phyloP scores from a whole-genome alignment of 2,329 filamentous ascomycete species.

The Nectriaceae sp. region DNA sequence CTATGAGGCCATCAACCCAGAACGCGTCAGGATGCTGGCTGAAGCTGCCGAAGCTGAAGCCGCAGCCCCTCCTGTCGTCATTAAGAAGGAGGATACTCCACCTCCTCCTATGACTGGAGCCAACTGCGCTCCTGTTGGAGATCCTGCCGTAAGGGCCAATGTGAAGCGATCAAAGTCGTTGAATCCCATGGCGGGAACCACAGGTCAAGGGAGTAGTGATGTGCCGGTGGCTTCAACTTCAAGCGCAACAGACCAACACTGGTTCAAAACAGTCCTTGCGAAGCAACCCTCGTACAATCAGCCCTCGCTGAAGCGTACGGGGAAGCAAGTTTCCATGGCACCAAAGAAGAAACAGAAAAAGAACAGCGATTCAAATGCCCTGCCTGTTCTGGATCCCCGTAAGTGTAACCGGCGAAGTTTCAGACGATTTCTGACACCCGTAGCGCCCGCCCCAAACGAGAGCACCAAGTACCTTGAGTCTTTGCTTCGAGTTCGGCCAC shows the following conservation, averaged over 20 bases:
- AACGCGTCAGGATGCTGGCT: constrained; percentile 26
- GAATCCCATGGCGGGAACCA: not conserved
- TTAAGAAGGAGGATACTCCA: constrained; percentile 11
- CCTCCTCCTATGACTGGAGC: constrained; percentile 15
- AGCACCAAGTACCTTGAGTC: constrained; percentile 19
- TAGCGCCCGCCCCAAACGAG: constrained; percentile 3
- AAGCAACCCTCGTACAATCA: too few relatives aligned
- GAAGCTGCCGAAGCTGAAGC: constrained; percentile 14
- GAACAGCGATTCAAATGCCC: too few relatives aligned
- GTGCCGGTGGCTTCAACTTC: too few relatives aligned
- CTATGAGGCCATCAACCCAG: constrained; percentile 26
- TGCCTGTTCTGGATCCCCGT: not conserved
- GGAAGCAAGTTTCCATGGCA: too few relatives aligned
- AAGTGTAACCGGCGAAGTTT: not conserved
- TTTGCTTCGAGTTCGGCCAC: constrained; percentile 16
- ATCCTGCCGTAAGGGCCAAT: constrained; percentile 12
- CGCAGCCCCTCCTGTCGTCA: not conserved
- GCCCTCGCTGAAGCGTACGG: too few relatives aligned
- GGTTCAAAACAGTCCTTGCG: too few relatives aligned
- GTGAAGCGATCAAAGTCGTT: not conserved
- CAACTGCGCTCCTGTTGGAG: constrained; percentile 19
- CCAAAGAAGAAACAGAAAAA: not conserved
- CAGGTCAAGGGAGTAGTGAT: too few relatives aligned
- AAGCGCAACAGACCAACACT: too few relatives aligned
- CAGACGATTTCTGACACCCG: not conserved